Evolutionary conservation across 1,284 basidiomycete species (phyloP).

Genomic region (Leccinum angustisporum): DNA sequence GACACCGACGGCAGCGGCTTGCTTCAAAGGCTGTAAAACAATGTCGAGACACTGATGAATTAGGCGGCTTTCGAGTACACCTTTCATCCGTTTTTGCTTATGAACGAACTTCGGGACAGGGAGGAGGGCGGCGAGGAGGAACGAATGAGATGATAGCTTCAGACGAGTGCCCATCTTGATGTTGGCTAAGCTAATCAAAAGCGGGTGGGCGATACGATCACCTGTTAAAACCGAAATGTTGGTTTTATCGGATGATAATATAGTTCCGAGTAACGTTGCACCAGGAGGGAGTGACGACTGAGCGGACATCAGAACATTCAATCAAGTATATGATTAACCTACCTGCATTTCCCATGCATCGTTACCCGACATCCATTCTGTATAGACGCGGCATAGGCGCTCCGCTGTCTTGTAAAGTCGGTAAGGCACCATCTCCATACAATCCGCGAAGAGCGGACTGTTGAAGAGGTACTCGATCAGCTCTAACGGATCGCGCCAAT

Average conservation of each 20-base stretch:
- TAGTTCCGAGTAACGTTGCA: neutral
- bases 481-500: neutral
- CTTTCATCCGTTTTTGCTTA: neutral
- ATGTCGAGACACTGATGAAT: neutral
- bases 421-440: neutral
- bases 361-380: neutral
- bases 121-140: neutral
- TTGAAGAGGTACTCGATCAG: neutral
- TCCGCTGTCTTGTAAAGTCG: neutral
- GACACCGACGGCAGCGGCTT: neutral
- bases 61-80: neutral
- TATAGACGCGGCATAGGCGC: neutral
- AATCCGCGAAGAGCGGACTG: neutral
- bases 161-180: neutral
- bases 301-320: neutral
- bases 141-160: neutral
- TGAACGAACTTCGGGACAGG: neutral
- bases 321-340: neutral
- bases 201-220: neutral
- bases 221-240: neutral
- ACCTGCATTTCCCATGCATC: neutral
- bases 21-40: neutral
- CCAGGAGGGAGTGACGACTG: neutral
- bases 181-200: neutral
- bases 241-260: neutral